A percentile compares a stretch with the other conserved stretches of the same genome.
phyloP scores from a whole-genome alignment of 345 rosid genomes.

The Populus tremula region DNA sequence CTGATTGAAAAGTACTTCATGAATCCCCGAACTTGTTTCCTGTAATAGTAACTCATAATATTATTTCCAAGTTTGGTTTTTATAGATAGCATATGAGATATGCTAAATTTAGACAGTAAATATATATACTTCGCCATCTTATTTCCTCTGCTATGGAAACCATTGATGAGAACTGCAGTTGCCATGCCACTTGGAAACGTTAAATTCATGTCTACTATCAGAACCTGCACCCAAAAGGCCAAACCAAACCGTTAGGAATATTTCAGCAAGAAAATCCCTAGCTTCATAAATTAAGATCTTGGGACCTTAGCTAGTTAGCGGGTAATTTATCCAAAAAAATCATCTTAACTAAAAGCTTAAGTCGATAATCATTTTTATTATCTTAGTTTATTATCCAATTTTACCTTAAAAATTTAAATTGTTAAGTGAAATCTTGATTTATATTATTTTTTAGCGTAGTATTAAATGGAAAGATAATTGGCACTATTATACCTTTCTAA shows the following conservation, averaged over 20 bases:
- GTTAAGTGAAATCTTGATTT: too few species aligned
- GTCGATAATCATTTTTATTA: too few species aligned
- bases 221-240: slow-evolving; percentile 37
- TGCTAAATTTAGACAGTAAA: neutral
- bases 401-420: too few species aligned
- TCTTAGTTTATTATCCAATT: too few species aligned
- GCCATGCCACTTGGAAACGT: slow-evolving; percentile 91
- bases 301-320: neutral
- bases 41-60: slow-evolving; percentile 25
- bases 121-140: slow-evolving; percentile 55
- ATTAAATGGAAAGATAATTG: too few species aligned
- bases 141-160: slow-evolving; percentile 82
- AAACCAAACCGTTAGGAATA: neutral
- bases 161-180: slow-evolving; percentile 94
- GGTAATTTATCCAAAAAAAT: neutral
- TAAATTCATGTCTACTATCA: slow-evolving; percentile 81
- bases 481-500: slow-evolving; percentile 54
- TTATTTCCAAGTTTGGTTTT: too few species aligned
- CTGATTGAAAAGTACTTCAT: slow-evolving; percentile 68
- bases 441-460: too few species aligned
- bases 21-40: slow-evolving; percentile 77
- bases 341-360: too few species aligned
- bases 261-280: neutral
- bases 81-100: neutral
- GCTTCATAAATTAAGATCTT: neutral